A percentile compares a stretch with the other conserved stretches of the same genome.
phyloP scores from a whole-genome alignment of 2,329 filamentous ascomycete species.

The Parastagonospora avenae region DNA sequence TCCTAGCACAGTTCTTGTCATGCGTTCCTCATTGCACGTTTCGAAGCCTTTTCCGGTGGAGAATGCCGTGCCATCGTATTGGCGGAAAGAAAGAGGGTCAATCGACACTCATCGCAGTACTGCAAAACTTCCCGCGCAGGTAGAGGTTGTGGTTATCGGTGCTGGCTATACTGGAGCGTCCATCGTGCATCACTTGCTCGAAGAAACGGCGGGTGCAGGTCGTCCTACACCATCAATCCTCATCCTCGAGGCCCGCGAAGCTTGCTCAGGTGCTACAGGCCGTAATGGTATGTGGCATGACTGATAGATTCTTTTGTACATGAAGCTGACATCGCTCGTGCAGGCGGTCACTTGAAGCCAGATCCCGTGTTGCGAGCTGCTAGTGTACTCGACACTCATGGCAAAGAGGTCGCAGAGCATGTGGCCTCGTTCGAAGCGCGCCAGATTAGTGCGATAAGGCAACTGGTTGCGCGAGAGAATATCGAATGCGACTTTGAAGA shows the following conservation, averaged over 20 bases:
- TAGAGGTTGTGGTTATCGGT: conserved; percentile 16
- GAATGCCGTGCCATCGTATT: conserved; percentile 11
- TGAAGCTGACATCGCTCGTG: background rate
- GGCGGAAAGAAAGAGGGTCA: conserved; percentile 6
- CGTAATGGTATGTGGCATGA: conserved; percentile 53
- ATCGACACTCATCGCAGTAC: conserved; percentile 19
- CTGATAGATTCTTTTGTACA: background rate
- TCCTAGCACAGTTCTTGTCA: too few relatives aligned
- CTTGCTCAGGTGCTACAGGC: conserved; percentile 60
- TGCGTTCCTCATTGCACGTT: too few relatives aligned
- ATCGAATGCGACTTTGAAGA: conserved; percentile 18
- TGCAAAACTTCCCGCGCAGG: conserved; percentile 1
- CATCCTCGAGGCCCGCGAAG: conserved; percentile 56
- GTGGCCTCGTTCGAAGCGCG: conserved; percentile 18
- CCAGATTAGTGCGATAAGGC: conserved; percentile 10
- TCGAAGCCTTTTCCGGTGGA: conserved; percentile 5
- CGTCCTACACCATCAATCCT: conserved; percentile 13
- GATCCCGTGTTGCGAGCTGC: conserved; percentile 36
- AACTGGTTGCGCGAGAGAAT: conserved; percentile 10
- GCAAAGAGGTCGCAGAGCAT: conserved; percentile 12
- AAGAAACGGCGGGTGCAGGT: conserved; percentile 2
- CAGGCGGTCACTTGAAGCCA: conserved; percentile 37
- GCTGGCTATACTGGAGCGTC: conserved; percentile 18
- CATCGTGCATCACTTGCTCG: conserved; percentile 13
- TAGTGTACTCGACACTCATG: conserved; percentile 11